These are phyloP conservation scores for Gracilaria caudata DNA, from an alignment of 23 red algal genomes.

Conservation along the genomic window DNA sequence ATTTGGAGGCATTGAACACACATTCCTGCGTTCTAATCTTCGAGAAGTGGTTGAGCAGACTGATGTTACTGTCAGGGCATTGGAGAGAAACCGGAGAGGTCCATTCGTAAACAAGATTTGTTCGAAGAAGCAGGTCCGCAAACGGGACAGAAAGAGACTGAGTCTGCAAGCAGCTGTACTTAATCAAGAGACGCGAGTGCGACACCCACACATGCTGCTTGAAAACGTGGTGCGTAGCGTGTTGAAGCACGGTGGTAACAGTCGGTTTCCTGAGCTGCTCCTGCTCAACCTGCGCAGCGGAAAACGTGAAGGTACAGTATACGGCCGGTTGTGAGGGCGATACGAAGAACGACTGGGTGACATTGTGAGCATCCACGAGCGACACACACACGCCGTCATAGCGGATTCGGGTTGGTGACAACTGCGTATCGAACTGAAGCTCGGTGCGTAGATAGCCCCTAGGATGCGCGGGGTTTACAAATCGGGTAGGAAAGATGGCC, in stretches of 20 bases:
- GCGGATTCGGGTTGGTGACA: neutral
- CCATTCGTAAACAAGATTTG: conserved; percentile 1
- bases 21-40: conserved; percentile 51
- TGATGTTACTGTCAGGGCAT: conserved; percentile 28
- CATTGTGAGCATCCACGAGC: neutral
- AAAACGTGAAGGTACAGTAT: neutral
- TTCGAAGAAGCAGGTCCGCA: neutral
- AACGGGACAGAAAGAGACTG: neutral
- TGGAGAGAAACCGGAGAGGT: conserved; percentile 9
- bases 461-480: neutral
- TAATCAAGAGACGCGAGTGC: neutral
- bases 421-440: neutral
- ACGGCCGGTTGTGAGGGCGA: conserved; percentile 9
- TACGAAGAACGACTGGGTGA: neutral
- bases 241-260: neutral
- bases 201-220: neutral
- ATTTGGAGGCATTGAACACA: conserved; percentile 35
- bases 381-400: conserved; percentile 2
- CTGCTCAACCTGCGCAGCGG: neutral
- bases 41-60: conserved; percentile 21
- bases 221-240: neutral
- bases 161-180: neutral
- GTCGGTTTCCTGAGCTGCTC: neutral
- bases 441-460: conserved; percentile 23
- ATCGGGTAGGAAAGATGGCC: conserved; percentile 9